Base-by-base conservation (phyloP, 164 flowering plant species). In the Saururus chinensis region DNA sequence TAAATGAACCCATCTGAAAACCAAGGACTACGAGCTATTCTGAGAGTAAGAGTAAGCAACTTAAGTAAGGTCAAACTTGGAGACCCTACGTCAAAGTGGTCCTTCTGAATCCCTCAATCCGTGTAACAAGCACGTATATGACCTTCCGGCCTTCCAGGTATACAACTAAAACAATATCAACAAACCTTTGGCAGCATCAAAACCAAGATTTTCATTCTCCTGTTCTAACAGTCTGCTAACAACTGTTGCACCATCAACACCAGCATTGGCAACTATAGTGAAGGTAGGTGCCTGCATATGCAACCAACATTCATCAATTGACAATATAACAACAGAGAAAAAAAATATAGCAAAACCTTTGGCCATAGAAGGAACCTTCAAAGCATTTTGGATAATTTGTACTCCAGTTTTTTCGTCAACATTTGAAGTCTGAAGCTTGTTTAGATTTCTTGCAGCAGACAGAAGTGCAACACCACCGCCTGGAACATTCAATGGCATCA, bases 401-500 rank as follows among this genome's bases (percentile, higher is more conserved):
- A 92, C 74, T 48, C 96, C 98, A 72, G 76, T 73, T 73, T 73
- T 89, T 72, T 89, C 84, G 78, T 83, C 95, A 45, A 73, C 80
- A 62, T 87, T 92, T 60, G 75, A 72, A 60, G 91, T 77, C 66
- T 76, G 71, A 61, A 92, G 77, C 65, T 78, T 75, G 54, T 84
- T 84, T 68, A 92, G 68, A 73, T 68, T 84, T 64, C 77, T 81
- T 11, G 91, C 57, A 19, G 96, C 95, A 76, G 87, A 82, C 72
- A 92, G 66, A 20, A 92, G 88, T 62, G 96, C 84, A 71, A 87
- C 89, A 62, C 96, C 98, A 73, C 98, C 95, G 73, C 96, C 98
- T 88, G 64, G 45, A 16, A 52, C 24, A 53, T 35, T 17, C 57
- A 75, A 68, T 26, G 52, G 19, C 19, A 49, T 42, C 9, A 45